Evolutionary conservation across 345 rosid species (phyloP).

Genomic region (Trapa bicornis): DNA sequence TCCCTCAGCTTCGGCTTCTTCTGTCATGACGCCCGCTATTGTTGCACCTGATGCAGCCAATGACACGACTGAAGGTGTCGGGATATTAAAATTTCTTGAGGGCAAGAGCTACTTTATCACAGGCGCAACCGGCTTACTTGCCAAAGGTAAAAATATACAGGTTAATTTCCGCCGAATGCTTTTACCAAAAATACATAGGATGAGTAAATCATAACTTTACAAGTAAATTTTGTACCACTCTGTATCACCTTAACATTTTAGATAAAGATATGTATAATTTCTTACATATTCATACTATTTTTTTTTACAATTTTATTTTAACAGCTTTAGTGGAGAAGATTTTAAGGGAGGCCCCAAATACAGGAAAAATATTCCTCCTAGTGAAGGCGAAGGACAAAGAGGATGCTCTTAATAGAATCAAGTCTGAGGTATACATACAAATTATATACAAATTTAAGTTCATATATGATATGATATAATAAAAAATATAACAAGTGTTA

Average conservation of each 20-base stretch:
- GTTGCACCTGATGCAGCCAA: background rate
- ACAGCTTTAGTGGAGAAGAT: conserved; percentile 12
- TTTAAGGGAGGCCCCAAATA: conserved; percentile 4
- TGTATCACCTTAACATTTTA: too few relatives aligned
- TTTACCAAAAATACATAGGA: background rate
- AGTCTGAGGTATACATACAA: conserved; percentile 3
- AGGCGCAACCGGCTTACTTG: conserved; percentile 12
- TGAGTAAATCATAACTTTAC: too few relatives aligned
- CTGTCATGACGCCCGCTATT: background rate
- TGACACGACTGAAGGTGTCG: background rate
- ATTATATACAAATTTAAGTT: too few relatives aligned
- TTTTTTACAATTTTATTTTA: background rate
- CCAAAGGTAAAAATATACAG: conserved; percentile 3
- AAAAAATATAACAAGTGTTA: too few relatives aligned
- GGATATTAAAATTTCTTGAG: conserved; percentile 7
- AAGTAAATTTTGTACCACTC: too few relatives aligned
- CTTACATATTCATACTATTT: too few relatives aligned
- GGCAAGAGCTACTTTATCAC: conserved; percentile 5
- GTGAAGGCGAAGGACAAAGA: conserved; percentile 9
- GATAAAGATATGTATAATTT: too few relatives aligned
- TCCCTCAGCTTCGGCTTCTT: background rate
- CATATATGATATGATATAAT: too few relatives aligned
- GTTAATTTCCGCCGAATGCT: too few relatives aligned
- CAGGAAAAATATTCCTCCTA: conserved; percentile 10
- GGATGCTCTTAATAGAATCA: conserved; percentile 6